These are phyloP conservation scores for Coniochaeta prunicola DNA, from an alignment of 2,329 filamentous ascomycete genomes.

Conservation along the genomic window DNA sequence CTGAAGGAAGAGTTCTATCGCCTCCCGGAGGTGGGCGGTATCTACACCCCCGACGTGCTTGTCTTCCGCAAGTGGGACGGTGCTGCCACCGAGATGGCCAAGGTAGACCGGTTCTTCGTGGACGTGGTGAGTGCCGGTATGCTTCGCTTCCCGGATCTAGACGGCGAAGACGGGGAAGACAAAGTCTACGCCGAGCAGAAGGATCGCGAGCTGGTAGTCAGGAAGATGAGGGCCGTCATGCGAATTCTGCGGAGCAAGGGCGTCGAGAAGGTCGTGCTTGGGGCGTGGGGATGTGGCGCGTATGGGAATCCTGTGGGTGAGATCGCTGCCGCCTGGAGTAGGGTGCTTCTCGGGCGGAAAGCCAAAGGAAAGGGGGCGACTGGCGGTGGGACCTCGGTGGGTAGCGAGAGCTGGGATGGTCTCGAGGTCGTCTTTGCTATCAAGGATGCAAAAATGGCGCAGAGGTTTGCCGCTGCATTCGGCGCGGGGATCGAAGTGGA, in stretches of 20 bases:
- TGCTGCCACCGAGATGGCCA: constrained; percentile 25
- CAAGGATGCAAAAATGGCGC: constrained; percentile 41
- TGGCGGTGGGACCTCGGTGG: neutral
- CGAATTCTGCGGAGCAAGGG: constrained; percentile 40
- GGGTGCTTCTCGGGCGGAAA: constrained; percentile 24
- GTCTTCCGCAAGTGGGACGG: constrained; percentile 38
- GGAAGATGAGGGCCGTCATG: constrained; percentile 52
- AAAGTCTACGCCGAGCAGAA: constrained; percentile 24
- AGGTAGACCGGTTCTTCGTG: constrained; percentile 48
- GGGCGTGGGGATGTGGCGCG: constrained; percentile 59
- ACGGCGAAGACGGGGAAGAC: constrained; percentile 15
- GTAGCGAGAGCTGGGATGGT: constrained; percentile 28
- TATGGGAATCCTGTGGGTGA: constrained; percentile 56
- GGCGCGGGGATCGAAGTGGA: neutral
- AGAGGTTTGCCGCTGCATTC: constrained; percentile 31
- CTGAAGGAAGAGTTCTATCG: constrained; percentile 52
- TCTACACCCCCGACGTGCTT: constrained; percentile 51
- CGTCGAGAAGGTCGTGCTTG: constrained; percentile 44
- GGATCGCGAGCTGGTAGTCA: constrained; percentile 41
- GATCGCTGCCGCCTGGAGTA: constrained; percentile 48
- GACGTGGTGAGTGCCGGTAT: constrained; percentile 53
- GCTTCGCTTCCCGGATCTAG: constrained; percentile 48
- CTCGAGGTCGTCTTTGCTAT: constrained; percentile 54
- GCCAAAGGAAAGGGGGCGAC: neutral
- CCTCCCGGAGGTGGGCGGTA: constrained; percentile 47